Percentiles rank a stretch among this genome's conserved stretches.
These are phyloP conservation scores for Candida taoyuanica DNA, from an alignment of 805 yeast genomes.

Conservation along the genomic window DNA sequence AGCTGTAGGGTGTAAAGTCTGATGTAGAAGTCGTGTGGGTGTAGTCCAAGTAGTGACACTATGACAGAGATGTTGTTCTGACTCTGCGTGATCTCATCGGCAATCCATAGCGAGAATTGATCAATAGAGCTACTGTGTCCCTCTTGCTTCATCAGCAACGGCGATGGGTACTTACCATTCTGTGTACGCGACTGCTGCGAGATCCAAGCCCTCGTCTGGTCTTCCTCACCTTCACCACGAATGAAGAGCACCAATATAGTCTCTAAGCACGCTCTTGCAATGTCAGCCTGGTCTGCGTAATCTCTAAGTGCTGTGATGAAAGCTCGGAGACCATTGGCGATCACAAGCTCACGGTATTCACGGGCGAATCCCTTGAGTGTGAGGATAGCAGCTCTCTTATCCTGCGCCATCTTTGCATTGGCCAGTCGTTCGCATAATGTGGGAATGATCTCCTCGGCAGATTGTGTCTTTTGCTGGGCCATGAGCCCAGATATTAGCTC, in stretches of 20 bases:
- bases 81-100: conserved; percentile 82
- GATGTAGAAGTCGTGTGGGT: conserved; percentile 60
- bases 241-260: conserved; percentile 79
- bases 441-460: conserved; percentile 80
- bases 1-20: conserved; percentile 79
- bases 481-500: conserved; percentile 38
- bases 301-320: conserved; percentile 59
- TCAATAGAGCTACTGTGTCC: conserved; percentile 44
- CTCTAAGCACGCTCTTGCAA: conserved; percentile 77
- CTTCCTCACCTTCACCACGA: conserved; percentile 61
- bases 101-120: conserved; percentile 89
- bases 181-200: conserved; percentile 68
- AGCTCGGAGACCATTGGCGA: conserved; percentile 79
- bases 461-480: conserved; percentile 45
- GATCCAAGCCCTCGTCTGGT: conserved; percentile 64
- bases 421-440: conserved; percentile 83
- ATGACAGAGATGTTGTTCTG: conserved; percentile 27
- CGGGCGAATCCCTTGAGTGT: conserved; percentile 86
- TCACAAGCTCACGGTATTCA: conserved; percentile 84
- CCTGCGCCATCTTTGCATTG: conserved; percentile 77
- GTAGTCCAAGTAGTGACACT: conserved; percentile 44
- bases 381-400: conserved; percentile 85
- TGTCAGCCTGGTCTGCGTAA: conserved; percentile 65
- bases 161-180: conserved; percentile 78
- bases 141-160: conserved; percentile 50